Base-by-base conservation (phyloP, 768 basidiomycete species). In the Rhodotorula sphaerocarpa region DNA sequence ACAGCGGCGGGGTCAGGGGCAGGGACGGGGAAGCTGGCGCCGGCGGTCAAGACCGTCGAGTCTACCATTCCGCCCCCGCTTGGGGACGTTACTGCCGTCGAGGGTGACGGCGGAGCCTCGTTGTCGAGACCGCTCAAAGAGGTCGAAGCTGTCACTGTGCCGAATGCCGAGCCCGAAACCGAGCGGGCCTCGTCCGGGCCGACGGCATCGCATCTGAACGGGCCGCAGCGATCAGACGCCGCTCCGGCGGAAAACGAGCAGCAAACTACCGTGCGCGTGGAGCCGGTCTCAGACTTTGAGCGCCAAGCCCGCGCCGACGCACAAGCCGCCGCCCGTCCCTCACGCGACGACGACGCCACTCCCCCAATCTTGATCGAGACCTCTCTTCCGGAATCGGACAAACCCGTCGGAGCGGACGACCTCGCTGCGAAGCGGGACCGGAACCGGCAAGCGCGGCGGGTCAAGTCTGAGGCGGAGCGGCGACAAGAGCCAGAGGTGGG, bases 41-140 rank as follows among this genome's bases (percentile, higher is more conserved):
- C 23, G 1, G n/a, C 47, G 47, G 23, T 20, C 34, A 36, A 48
- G 42, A 6, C 30, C 23, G 50, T 2, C 34, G 50, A 42, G 9
- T 21, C 41, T 12, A 6, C 31, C 3, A 3, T 20, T 0, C 27
- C 39, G 36, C 4, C 23, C 23, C 20, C 14, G 23, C 20, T 7
- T 5, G 18, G 9, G 6, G 39, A 16, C 16, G 50, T 43, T 11
- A 63, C 66, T 7, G 20, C 57, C 18, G 28, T 67, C 50, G 57
- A 36, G 33, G 61, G 61, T 20, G 45, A 30, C 27, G 66, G 66
- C 31, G 66, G 66, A 18, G 66, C 66, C 2, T 39, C 50, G 10
- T 41, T 67, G 7, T 59, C 58, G 2, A 54, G 53, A 11, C 66
- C 66, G 6, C 18, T 67, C 45, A 57, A 20, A 9, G 54, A 67